phyloP scores from a whole-genome alignment of 257 asterid genomes.

The Osmanthus fragrans region DNA sequence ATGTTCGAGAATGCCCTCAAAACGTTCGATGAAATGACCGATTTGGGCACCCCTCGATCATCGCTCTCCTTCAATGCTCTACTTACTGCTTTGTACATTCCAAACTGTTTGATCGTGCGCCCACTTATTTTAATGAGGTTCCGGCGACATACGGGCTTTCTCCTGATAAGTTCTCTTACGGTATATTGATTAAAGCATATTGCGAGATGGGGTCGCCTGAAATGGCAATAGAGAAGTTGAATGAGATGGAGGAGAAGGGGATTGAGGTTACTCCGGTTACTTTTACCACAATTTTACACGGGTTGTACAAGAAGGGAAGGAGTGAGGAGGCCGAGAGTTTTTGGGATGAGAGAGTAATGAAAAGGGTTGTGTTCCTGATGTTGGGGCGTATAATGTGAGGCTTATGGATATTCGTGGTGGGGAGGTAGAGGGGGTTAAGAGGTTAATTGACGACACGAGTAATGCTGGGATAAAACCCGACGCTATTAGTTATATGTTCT shows the following conservation, averaged over 20 bases:
- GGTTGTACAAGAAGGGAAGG: conserved; percentile 53
- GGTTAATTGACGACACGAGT: conserved; percentile 67
- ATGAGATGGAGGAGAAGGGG: conserved; percentile 62
- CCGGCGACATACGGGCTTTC: conserved; percentile 50
- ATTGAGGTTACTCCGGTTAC: conserved; percentile 40
- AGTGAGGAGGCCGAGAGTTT: conserved; percentile 57
- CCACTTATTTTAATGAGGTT: conserved; percentile 52
- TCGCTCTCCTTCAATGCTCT: conserved; percentile 67
- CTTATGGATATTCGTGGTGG: conserved; percentile 44
- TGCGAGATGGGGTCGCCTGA: conserved; percentile 66
- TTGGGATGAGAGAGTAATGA: conserved; percentile 64
- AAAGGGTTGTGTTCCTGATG: conserved; percentile 50
- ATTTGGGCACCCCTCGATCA: conserved; percentile 72
- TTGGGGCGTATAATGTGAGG: conserved; percentile 69
- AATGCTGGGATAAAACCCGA: conserved; percentile 59
- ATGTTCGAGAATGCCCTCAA: conserved; percentile 70
- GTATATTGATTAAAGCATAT: conserved; percentile 63
- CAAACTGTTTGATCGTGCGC: conserved; percentile 50
- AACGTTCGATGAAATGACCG: conserved; percentile 60
- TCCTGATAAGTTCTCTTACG: conserved; percentile 64
- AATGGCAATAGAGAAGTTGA: conserved; percentile 49
- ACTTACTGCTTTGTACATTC: conserved; percentile 46
- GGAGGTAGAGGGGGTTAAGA: conserved; percentile 52
- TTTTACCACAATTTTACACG: too few species aligned
- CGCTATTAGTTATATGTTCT: conserved; percentile 53